Evolutionary conservation across 2,329 filamentous ascomycete species (phyloP).

Genomic region (Diplodia seriata): DNA sequence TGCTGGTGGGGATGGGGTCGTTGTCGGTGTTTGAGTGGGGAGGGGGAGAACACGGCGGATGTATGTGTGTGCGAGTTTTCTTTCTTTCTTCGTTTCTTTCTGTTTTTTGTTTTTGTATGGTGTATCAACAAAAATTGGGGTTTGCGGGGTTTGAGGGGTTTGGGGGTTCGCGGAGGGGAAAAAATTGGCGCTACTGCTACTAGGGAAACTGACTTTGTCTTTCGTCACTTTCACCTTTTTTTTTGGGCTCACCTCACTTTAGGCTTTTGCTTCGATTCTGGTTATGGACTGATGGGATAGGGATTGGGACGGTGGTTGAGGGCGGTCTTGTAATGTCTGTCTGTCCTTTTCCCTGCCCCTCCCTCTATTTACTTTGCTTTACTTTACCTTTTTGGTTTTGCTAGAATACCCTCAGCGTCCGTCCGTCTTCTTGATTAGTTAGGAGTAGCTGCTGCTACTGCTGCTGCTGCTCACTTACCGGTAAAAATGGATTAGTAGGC

Average conservation of each 20-base stretch:
- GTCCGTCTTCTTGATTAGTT: neutral
- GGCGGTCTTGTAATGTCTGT: neutral
- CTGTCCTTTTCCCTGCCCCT: neutral
- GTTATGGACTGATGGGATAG: neutral
- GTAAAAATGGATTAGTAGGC: no score
- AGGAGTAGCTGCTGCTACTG: neutral
- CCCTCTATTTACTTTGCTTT: no score
- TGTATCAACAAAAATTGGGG: neutral
- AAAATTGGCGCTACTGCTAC: neutral
- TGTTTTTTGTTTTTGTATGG: neutral
- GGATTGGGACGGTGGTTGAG: neutral
- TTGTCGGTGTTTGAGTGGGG: neutral
- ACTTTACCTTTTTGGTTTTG: neutral
- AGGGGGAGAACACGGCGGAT: no score
- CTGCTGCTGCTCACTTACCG: neutral
- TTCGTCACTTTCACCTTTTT: neutral
- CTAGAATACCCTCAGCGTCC: conserved; percentile 4
- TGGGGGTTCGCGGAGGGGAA: neutral
- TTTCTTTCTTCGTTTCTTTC: neutral
- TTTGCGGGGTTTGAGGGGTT: neutral
- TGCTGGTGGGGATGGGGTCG: neutral
- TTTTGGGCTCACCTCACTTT: neutral
- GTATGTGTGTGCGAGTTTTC: neutral
- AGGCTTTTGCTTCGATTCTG: neutral
- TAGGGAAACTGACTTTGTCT: no score